Evolutionary conservation across 164 flowering plant genomes (phyloP).

Genomic region (Stephania japonica): DNA sequence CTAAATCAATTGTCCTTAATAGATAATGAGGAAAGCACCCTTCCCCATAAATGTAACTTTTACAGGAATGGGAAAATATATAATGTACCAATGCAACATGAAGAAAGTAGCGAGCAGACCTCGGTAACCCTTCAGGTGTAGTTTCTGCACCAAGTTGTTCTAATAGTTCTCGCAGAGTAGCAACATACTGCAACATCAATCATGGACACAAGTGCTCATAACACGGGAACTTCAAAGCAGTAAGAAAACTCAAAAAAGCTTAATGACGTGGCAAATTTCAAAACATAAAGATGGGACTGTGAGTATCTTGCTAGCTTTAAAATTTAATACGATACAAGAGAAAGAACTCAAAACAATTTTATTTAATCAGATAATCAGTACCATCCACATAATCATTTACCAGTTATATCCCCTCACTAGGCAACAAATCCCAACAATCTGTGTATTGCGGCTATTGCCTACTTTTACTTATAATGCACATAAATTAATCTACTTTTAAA

Average conservation of each 20-base stretch:
- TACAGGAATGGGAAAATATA: neutral
- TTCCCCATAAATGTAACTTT: neutral
- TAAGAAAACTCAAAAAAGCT: too few species aligned
- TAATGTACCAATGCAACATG: neutral
- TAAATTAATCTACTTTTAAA: neutral
- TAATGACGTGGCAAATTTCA: neutral
- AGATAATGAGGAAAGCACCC: neutral
- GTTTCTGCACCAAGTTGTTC: constrained; percentile 75
- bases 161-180: constrained; percentile 74
- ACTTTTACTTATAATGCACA: neutral
- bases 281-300: neutral
- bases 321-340: neutral
- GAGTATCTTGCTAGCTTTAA: neutral
- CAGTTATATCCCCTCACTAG: neutral
- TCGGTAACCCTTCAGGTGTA: constrained; percentile 75
- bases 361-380: neutral
- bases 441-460: neutral
- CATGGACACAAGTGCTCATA: neutral
- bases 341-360: neutral
- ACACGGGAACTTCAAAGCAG: neutral
- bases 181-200: constrained; percentile 59
- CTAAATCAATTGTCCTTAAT: neutral
- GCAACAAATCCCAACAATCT: neutral
- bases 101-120: constrained; percentile 30
- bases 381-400: neutral